A percentile compares a stretch with the other conserved stretches of the same genome.
These are phyloP conservation scores for Coccomyxa subellipsoidea DNA, from an alignment of 163 green algal genomes.

Conservation along the genomic window DNA sequence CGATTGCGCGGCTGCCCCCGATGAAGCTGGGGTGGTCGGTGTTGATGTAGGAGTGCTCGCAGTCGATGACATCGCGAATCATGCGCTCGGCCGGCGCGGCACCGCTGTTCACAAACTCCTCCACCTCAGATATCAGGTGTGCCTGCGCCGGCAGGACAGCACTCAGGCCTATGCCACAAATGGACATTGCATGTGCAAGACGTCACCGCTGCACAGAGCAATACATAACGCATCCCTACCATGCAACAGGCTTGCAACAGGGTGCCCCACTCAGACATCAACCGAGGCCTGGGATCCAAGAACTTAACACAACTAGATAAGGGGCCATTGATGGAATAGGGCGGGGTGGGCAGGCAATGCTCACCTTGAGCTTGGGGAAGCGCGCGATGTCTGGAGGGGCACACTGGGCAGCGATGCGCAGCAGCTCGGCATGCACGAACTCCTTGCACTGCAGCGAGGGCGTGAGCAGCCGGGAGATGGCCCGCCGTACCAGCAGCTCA, in stretches of 20 bases:
- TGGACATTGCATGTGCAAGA: too few relatives aligned
- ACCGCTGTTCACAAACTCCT: constrained; percentile 64
- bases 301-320: too few relatives aligned
- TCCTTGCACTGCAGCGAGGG: constrained; percentile 83
- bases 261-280: not conserved
- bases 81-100: constrained; percentile 86
- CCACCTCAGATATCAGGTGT: constrained; percentile 49
- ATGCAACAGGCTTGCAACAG: too few relatives aligned
- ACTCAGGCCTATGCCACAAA: too few relatives aligned
- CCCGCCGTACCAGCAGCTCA: constrained; percentile 87
- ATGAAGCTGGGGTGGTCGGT: constrained; percentile 94
- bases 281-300: too few relatives aligned
- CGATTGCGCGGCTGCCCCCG: constrained; percentile 66
- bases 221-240: too few relatives aligned
- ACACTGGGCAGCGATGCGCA: constrained; percentile 77
- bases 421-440: constrained; percentile 91
- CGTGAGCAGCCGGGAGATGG: constrained; percentile 76
- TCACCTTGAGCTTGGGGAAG: constrained; percentile 58
- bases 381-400: constrained; percentile 61
- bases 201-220: too few relatives aligned
- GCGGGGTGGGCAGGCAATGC: too few relatives aligned
- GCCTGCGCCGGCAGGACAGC: too few relatives aligned
- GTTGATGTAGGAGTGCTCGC: constrained; percentile 98
- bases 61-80: constrained; percentile 87
- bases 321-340: too few relatives aligned